These are phyloP conservation scores for Hysterium pulicare DNA, from an alignment of 2,329 filamentous ascomycete species.

Conservation along the genomic window DNA sequence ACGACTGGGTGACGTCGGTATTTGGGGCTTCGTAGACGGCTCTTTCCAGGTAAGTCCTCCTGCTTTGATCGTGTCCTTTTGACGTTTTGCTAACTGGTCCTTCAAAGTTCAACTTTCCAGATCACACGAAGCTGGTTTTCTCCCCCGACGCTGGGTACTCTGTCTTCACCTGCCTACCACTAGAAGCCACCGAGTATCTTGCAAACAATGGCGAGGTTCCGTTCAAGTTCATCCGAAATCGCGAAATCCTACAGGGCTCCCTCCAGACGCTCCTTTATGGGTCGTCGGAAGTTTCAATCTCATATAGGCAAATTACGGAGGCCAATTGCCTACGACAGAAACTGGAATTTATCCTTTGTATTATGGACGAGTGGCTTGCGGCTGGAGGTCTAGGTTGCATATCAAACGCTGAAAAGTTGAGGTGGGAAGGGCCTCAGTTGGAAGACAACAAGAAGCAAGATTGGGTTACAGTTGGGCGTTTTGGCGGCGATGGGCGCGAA, in stretches of 20 bases:
- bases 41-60: conserved; percentile 62
- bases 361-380: conserved; percentile 67
- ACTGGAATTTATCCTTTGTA: conserved; percentile 66
- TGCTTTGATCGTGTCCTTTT: conserved; percentile 1
- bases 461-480: conserved; percentile 48
- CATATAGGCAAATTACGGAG: conserved; percentile 53
- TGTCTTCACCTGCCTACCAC: conserved; percentile 72
- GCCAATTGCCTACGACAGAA: conserved; percentile 73
- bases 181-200: conserved; percentile 66
- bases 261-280: conserved; percentile 69
- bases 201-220: conserved; percentile 57
- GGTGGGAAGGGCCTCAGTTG: conserved; percentile 44
- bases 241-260: conserved; percentile 68
- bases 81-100: conserved; percentile 18
- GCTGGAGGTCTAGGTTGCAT: conserved; percentile 64
- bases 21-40: conserved; percentile 78
- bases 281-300: conserved; percentile 48
- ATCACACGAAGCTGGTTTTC: conserved; percentile 81
- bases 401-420: conserved; percentile 33
- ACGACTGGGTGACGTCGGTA: conserved; percentile 73
- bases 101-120: conserved; percentile 75
- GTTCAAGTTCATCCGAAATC: conserved; percentile 66
- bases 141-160: conserved; percentile 71
- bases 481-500: conserved; percentile 43
- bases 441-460: conserved; percentile 45